Evolutionary conservation across 169 alveolate genomes (phyloP).

Genomic region (Perkinsus olseni): DNA sequence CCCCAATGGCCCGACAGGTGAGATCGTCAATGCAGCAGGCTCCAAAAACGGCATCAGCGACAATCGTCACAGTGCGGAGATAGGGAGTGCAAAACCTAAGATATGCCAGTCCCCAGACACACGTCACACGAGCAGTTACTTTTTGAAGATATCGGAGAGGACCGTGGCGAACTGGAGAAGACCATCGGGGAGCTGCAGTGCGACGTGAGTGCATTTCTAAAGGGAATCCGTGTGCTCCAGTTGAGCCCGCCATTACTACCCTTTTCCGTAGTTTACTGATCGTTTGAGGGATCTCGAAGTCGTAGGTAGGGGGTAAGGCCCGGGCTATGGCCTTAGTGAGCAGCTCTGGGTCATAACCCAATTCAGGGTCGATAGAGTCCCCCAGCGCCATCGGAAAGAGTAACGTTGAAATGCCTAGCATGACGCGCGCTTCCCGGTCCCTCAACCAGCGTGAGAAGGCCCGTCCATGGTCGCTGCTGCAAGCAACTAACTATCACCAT

Average conservation of each 20-base stretch:
- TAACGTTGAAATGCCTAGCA: background rate
- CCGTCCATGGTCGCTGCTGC: too few species aligned
- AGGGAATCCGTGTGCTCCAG: constrained; percentile 23
- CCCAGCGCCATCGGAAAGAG: background rate
- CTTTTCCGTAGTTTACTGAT: constrained; percentile 65
- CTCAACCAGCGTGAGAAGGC: too few species aligned
- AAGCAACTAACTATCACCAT: too few species aligned
- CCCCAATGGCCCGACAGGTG: constrained; percentile 69
- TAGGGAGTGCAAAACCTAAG: background rate
- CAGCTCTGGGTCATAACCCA: constrained; percentile 25
- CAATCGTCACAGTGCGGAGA: constrained; percentile 21
- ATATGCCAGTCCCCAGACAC: background rate
- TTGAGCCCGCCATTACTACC: constrained; percentile 22
- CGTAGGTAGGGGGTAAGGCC: constrained; percentile 85
- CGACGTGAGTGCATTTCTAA: constrained; percentile 50
- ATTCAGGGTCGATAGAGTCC: constrained; percentile 32
- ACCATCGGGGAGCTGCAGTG: constrained; percentile 96
- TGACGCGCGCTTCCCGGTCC: too few species aligned
- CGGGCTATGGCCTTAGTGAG: constrained; percentile 55
- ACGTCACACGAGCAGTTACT: background rate
- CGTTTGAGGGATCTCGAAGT: constrained; percentile 90
- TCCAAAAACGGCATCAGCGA: constrained; percentile 98
- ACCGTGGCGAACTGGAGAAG: constrained; percentile 67
- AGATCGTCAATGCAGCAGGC: constrained; percentile 99
- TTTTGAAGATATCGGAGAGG: constrained; percentile 77